Percentiles rank a stretch among this genome's conserved stretches.
phyloP scores from a whole-genome alignment of 768 basidiomycete genomes.

The Neoboletus magnificus region DNA sequence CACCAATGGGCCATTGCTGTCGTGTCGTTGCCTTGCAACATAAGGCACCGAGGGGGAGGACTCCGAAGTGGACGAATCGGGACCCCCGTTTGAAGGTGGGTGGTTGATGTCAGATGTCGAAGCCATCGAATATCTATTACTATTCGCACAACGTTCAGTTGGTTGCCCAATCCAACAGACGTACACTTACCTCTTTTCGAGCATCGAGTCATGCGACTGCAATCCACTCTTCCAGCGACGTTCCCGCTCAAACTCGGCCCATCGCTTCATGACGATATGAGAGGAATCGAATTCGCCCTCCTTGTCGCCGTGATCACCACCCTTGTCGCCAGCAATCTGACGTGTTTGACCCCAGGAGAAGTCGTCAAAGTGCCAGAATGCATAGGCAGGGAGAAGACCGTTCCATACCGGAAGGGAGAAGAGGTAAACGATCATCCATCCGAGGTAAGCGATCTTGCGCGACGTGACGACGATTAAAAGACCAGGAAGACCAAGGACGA shows the following conservation, averaged over 20 bases:
- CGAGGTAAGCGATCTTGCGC: conserved; percentile 88
- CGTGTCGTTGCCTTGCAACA: conserved; percentile 54
- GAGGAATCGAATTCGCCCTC: conserved; percentile 96
- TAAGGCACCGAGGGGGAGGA: conserved; percentile 39
- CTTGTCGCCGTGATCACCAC: conserved; percentile 80
- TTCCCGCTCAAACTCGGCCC: conserved; percentile 98
- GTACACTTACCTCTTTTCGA: conserved; percentile 59
- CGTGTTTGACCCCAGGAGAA: conserved; percentile 98
- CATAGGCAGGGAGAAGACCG: conserved; percentile 89
- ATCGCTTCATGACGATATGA: conserved; percentile 98
- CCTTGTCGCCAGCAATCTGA: conserved; percentile 71
- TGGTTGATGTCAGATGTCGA: conserved; percentile 76
- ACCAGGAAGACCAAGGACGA: conserved; percentile 96
- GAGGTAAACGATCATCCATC: conserved; percentile 97
- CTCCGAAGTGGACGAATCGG: conserved; percentile 62
- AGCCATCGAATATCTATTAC: conserved; percentile 68
- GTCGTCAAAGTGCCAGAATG: conserved; percentile 99
- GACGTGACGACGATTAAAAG: conserved; percentile 94
- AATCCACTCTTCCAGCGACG: conserved; percentile 88
- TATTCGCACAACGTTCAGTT: conserved; percentile 30
- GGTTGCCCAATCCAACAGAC: conserved; percentile 3
- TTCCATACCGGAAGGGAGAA: conserved; percentile 96
- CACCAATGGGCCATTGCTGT: conserved; percentile 68
- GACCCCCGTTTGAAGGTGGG: conserved; percentile 45
- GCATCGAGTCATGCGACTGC: conserved; percentile 76